Base-by-base conservation (phyloP, 2,329 filamentous ascomycete genomes). In the Zymoseptoria ardabiliae region DNA sequence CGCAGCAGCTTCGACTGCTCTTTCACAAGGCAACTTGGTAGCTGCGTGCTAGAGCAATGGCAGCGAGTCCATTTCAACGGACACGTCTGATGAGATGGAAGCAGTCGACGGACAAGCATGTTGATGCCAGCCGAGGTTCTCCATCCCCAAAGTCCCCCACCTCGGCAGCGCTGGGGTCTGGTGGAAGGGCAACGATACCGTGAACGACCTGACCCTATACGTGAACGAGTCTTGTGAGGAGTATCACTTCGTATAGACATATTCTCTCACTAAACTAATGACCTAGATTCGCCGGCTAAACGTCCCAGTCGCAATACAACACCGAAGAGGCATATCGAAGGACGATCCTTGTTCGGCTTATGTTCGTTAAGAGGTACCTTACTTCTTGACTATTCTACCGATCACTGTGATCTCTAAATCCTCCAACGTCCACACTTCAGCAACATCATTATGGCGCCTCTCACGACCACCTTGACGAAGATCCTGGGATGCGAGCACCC, bases 401-500 rank as follows among this genome's bases (percentile, higher is more conserved):
- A 30, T 30, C 6, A 3, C 11, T 8, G 28, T 9, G 28, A 41
- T 41, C 35, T 17, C 11, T 30, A 3, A 30, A 9, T 30, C 8
- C 28, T 30, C 11, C 28, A 11, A 9, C 3, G 11, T 2, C 8
- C 28, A 30, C 2, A 30, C 28, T 41, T 17, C 35, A 13, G 10
- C 35, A 41, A 22, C 1, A 91, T 79, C 82, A 89, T 80, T 86
- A 63, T 63, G 61, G 61, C 58, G 7, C 45, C 62, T 48, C 61
- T 97, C 75, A 88, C 89, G 72, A 97, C 93, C 55, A 85, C 89
- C 65, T 80, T 91, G 71, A 97, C 93, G 67, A 91, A 96, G 83
- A 88, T 97, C 64, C 89, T 97, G 78, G 89, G 90, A 81, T 96
- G 97, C 83, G 89, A 96, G 75, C 93, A 97, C 78, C 93, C 93